Percentiles rank a stretch among this genome's conserved stretches.
Evolutionary conservation across 2,329 filamentous ascomycete genomes (phyloP).

Genomic region (Colletotrichum tropicale): DNA sequence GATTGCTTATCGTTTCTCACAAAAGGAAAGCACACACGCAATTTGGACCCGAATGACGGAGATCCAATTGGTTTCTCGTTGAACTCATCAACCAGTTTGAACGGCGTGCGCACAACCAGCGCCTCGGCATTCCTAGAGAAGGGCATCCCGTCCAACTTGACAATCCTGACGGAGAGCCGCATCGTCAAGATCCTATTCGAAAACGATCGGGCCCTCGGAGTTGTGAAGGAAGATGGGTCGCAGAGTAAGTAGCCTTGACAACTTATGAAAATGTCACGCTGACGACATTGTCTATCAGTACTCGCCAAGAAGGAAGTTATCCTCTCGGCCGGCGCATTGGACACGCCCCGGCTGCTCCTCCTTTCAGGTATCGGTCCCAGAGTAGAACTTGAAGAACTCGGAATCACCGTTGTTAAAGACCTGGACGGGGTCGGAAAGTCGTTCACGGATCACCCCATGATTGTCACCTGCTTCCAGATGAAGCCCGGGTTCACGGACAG

Average conservation of each 20-base stretch:
- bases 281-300: neutral
- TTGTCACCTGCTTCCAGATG: slow-evolving; percentile 14
- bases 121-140: slow-evolving; percentile 3
- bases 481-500: slow-evolving; percentile 1
- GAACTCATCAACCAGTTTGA: neutral
- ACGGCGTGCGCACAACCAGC: neutral
- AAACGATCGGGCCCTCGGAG: slow-evolving; percentile 69
- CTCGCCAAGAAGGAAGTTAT: slow-evolving; percentile 68
- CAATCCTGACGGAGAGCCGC: slow-evolving; percentile 85
- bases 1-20: neutral
- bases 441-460: slow-evolving; percentile 23
- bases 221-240: neutral
- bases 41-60: slow-evolving; percentile 1
- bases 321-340: slow-evolving; percentile 68
- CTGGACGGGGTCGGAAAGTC: neutral
- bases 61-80: slow-evolving; percentile 1
- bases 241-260: neutral
- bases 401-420: neutral
- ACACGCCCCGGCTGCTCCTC: slow-evolving; percentile 57
- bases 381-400: neutral
- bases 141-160: slow-evolving; percentile 66
- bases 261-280: rapidly evolving
- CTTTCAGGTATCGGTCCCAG: neutral
- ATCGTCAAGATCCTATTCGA: slow-evolving; percentile 80
- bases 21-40: neutral